phyloP scores from a whole-genome alignment of 2,329 filamentous ascomycete species.

The Phyllosticta citrichinensis region DNA sequence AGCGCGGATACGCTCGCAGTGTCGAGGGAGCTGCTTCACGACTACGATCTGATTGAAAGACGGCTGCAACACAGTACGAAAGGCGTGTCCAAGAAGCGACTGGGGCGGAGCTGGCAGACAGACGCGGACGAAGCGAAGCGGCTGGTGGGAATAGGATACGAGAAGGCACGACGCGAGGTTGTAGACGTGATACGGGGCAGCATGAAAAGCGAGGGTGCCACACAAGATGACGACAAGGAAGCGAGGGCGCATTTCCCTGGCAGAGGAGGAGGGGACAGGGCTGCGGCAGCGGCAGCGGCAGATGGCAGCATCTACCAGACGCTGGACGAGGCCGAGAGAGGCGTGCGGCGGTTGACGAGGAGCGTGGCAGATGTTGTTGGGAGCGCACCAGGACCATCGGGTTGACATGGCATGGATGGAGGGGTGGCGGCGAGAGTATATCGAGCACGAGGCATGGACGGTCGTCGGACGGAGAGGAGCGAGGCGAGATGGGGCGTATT shows the following conservation, averaged over 20 bases:
- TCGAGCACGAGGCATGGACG: not conserved
- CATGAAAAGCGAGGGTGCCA: not conserved
- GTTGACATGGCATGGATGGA: not conserved
- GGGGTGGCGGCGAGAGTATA: not conserved
- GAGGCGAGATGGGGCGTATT: not conserved
- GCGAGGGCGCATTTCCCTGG: not conserved
- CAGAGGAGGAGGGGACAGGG: not conserved
- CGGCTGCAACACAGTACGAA: not conserved
- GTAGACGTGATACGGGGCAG: conserved; percentile 18
- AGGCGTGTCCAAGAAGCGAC: not conserved
- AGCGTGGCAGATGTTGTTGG: conserved; percentile 15
- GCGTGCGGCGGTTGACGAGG: conserved; percentile 25
- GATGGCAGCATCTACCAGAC: conserved; percentile 11
- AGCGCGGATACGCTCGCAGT: not conserved
- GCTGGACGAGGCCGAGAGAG: conserved; percentile 22
- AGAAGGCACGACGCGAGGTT: conserved; percentile 20
- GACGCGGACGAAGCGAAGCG: conserved; percentile 18
- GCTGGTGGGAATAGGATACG: conserved; percentile 19
- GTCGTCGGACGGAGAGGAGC: not conserved
- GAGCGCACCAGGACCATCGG: not conserved
- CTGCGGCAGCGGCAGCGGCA: not conserved
- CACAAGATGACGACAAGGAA: not conserved
- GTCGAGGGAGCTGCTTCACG: not conserved
- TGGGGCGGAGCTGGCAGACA: conserved; percentile 15
- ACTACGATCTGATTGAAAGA: not conserved